Evolutionary conservation across 495 filamentous ascomycete species (phyloP), one percentile per base, ranked within the genome.

Genomic region (Cercophora samala): DNA sequence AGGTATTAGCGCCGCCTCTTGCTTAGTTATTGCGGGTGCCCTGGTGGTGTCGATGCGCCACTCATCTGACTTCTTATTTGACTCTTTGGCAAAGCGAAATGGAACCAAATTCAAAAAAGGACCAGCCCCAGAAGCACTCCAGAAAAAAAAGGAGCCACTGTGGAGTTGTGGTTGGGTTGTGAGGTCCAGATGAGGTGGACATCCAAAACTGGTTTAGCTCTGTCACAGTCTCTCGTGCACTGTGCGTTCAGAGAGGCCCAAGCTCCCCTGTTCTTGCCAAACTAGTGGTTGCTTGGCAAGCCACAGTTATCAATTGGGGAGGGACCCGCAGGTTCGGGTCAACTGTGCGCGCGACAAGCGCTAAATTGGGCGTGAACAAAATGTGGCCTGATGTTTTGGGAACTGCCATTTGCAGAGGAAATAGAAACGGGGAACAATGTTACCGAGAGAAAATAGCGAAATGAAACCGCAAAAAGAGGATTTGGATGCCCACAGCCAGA

Each of bases 401-500:
- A 56, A 56, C 13, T 56, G 53, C 13, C 6, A 56, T 56, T 56
- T 56, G n/a, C n/a, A 21, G 22, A 15, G 18, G 18, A 9, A 19
- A 56, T 15, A 11, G 23, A 58, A 22, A 24, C 8, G 17, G 17
- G 24, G 17, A 22, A 64, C 32, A 58, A 62, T 17, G 32, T 18
- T 46, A 56, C 5, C n/a, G 26, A 37, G 26, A 68, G 15, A 17
- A n/a, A 22, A 15, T 37, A 22, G n/a, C 58, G 60, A 0, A 22
- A 15, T 32, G 24, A 62, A 61, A 37, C 24, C 60, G 24, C 24
- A 53, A 25, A 23, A 60, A 21, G n/a, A 53, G 21, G 18, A 15
- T n/a, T 15, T 51, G 18, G 5, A 60, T 69, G 68, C 68, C 68
- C 68, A 68, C 65, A 68, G 58, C 68, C 68, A 70, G 68, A 70